Evolutionary conservation across 371 early-diverging fungal species (phyloP).

Genomic region (Chytridium lagenaria): DNA sequence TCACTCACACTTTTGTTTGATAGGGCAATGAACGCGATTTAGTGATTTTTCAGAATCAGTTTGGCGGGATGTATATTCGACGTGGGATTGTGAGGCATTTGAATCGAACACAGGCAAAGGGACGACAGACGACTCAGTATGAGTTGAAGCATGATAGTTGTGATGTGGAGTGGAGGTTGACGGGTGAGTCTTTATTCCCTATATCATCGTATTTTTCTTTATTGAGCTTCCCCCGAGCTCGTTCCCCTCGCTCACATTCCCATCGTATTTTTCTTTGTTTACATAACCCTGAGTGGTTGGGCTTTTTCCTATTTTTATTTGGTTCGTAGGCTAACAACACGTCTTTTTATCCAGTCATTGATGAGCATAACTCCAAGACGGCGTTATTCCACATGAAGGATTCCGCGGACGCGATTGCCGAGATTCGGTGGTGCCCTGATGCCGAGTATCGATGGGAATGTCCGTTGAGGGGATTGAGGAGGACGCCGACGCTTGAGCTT

Average conservation of each 20-base stretch:
- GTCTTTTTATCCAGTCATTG: constrained; percentile 15
- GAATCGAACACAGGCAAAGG: not conserved
- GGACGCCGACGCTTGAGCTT: constrained; percentile 15
- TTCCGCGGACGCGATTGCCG: not conserved
- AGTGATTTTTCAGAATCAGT: constrained; percentile 16
- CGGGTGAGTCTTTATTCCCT: constrained; percentile 10
- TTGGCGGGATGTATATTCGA: constrained; percentile 9
- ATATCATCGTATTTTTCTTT: too few species aligned
- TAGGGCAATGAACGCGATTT: not conserved
- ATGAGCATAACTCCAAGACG: constrained; percentile 4
- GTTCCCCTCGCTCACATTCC: too few species aligned
- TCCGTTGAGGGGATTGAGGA: not conserved
- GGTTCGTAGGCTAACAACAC: not conserved
- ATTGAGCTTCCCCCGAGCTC: too few species aligned
- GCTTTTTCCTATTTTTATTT: not conserved
- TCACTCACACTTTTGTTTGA: not conserved
- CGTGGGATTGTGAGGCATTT: not conserved
- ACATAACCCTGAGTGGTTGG: too few species aligned
- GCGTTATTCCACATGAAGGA: constrained; percentile 18
- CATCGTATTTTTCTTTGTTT: too few species aligned
- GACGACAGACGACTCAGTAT: constrained; percentile 6
- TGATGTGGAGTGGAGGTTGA: constrained; percentile 9
- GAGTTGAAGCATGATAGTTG: constrained; percentile 7
- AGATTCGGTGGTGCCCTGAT: constrained; percentile 8
- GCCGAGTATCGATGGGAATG: constrained; percentile 17